A percentile compares a stretch with the other conserved stretches of the same genome.
Evolutionary conservation across 805 yeast species (phyloP).

Genomic region (Lachancea waltii): DNA sequence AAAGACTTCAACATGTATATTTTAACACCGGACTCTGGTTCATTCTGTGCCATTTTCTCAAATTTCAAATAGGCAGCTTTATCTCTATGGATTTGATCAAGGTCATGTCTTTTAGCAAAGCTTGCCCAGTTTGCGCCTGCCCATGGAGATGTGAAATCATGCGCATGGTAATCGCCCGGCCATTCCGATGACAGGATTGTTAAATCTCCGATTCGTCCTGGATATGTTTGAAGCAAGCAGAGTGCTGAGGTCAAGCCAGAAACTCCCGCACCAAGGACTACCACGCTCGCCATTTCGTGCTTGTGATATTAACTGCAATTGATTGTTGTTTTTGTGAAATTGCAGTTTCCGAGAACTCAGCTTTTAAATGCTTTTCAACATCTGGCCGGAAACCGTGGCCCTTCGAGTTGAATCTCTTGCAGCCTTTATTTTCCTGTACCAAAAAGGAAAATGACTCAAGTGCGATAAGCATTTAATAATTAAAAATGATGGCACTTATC

Average conservation of each 20-base stretch:
- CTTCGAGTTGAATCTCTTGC: too few species aligned
- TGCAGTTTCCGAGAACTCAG: background rate
- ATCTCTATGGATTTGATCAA: constrained; percentile 39
- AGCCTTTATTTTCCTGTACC: too few species aligned
- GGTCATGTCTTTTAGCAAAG: constrained; percentile 42
- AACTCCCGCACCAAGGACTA: constrained; percentile 79
- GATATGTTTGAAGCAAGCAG: constrained; percentile 35
- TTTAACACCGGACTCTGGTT: constrained; percentile 46
- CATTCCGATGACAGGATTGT: constrained; percentile 40
- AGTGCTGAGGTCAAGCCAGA: constrained; percentile 49
- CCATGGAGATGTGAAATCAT: constrained; percentile 54
- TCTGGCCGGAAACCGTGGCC: too few species aligned
- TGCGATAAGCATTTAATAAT: background rate
- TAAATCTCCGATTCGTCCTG: constrained; percentile 29
- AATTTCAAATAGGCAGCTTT: constrained; percentile 43
- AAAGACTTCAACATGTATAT: constrained; percentile 17
- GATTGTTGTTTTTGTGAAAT: background rate
- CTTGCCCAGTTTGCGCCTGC: constrained; percentile 73
- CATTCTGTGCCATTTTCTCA: constrained; percentile 38
- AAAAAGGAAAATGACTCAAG: background rate
- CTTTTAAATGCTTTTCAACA: too few species aligned
- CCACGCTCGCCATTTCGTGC: constrained; percentile 49
- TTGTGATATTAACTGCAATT: background rate
- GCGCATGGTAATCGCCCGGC: constrained; percentile 50
- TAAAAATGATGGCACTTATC: background rate